Evolutionary conservation across 257 asterid genomes (phyloP).

Genomic region (Lavandula angustifolia): DNA sequence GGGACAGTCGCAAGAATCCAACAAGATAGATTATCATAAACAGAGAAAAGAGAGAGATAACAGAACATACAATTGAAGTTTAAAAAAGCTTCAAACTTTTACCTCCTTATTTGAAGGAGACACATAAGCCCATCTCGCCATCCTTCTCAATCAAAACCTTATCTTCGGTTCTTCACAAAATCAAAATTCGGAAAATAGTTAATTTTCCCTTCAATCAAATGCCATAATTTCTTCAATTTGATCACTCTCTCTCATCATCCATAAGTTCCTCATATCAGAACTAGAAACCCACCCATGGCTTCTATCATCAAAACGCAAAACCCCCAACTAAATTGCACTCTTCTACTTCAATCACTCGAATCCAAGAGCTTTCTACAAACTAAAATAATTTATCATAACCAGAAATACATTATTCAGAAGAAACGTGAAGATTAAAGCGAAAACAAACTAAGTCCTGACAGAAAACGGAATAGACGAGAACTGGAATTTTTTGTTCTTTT

Average conservation of each 20-base stretch:
- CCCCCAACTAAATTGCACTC: constrained; percentile 30
- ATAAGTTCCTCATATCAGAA: constrained; percentile 33
- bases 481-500: constrained; percentile 24
- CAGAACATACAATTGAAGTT: constrained; percentile 23
- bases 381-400: not conserved
- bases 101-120: constrained; percentile 39
- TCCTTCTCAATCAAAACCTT: constrained; percentile 22
- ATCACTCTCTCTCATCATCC: constrained; percentile 14
- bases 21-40: constrained; percentile 16
- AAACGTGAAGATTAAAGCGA: constrained; percentile 11
- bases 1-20: not conserved
- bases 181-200: constrained; percentile 21
- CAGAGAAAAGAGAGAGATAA: not conserved
- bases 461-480: constrained; percentile 28
- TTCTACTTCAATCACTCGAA: constrained; percentile 28
- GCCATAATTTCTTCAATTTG: constrained; percentile 32
- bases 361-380: constrained; percentile 15
- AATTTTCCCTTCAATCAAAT: constrained; percentile 17
- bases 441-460: constrained; percentile 9
- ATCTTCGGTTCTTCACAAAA: constrained; percentile 16
- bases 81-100: constrained; percentile 20
- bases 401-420: constrained; percentile 14
- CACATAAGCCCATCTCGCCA: constrained; percentile 35
- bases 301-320: constrained; percentile 32
- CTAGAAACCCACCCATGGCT: constrained; percentile 42